A percentile compares a stretch with the other conserved stretches of the same genome.
phyloP scores from a whole-genome alignment of 768 basidiomycete species.

The Boletus pseudopeckii region DNA sequence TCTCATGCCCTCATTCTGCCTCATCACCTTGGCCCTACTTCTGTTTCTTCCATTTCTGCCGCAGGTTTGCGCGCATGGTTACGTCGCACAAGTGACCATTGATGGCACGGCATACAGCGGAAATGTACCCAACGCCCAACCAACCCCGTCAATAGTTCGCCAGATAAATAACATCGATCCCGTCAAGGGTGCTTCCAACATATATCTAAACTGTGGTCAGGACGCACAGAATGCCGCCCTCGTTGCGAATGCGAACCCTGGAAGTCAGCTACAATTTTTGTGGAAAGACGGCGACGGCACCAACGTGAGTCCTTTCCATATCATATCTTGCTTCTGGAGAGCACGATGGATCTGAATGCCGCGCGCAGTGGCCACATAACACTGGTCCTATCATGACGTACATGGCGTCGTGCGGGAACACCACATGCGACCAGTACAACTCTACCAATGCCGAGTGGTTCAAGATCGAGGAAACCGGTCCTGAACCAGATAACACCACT shows the following conservation, averaged over 20 bases:
- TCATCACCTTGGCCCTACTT: slow-evolving; percentile 1
- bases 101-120: slow-evolving; percentile 44
- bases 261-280: slow-evolving; percentile 49
- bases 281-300: slow-evolving; percentile 50
- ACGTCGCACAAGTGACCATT: slow-evolving; percentile 39
- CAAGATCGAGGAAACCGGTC: slow-evolving; percentile 60
- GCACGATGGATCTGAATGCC: neutral
- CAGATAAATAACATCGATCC: slow-evolving; percentile 42
- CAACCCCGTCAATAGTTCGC: slow-evolving; percentile 42
- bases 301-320: slow-evolving; percentile 26
- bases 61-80: slow-evolving; percentile 42
- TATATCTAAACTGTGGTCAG: slow-evolving; percentile 58
- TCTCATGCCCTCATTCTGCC: slow-evolving; percentile 5
- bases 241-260: slow-evolving; percentile 56
- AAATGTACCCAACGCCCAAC: slow-evolving; percentile 40
- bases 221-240: slow-evolving; percentile 47
- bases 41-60: slow-evolving; percentile 11
- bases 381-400: slow-evolving; percentile 74
- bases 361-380: slow-evolving; percentile 48
- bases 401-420: slow-evolving; percentile 58
- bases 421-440: slow-evolving; percentile 59
- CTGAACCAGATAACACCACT: slow-evolving; percentile 31
- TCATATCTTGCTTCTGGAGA: neutral
- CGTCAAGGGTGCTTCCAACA: slow-evolving; percentile 56
- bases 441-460: slow-evolving; percentile 63